Base-by-base conservation (phyloP, 2,329 filamentous ascomycete species). In the Phaeophleospora eucalypticola region DNA sequence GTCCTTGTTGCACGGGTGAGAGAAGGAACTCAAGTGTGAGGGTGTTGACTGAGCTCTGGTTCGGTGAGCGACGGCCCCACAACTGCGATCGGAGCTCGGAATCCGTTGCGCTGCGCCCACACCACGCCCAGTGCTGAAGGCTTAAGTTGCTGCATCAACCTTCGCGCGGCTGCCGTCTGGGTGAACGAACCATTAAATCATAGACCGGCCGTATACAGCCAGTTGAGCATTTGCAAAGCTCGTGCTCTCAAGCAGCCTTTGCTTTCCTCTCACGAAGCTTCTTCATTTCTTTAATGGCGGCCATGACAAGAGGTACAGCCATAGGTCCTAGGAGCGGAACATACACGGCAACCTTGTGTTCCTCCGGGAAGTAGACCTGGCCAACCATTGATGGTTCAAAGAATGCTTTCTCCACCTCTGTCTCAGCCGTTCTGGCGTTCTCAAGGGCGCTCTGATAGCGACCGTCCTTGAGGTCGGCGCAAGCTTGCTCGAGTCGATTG, bases 361-460 rank as follows among this genome's bases (percentile, higher is more conserved):
- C 93, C 63, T 98, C 93, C 0, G 93, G 93, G 67, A 98, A 98
- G 68, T 97, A 98, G 2, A 97, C 84, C 71, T 97, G 93, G 0
- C 90, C 93, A 10, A 98, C 93, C 93, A 98, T 98, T 63, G 87
- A 95, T 70, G 95, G 95, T 69, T 98, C 93, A 58, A 98, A 98
- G 69, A 98, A 98, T 0, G 91, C 91, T 51, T 86, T 83, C 66
- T 98, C 93, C 0, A 89, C 91, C 64, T 94, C 89, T 2, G 81
- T 79, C 68, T 96, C 90, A 4, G 93, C 93, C 38, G 89, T 81
- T 8, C 87, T 81, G 0, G 91, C 91, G 64, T 91, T 83, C 52
- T 84, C 79, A 33, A 98, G 72, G 0, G 89, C 90, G 4, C 69
- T 68, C 20, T 83, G 78, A 58, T 82, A 84, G 3, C 71, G 71